These are phyloP conservation scores for Podosphaera xanthii DNA, from an alignment of 2,329 filamentous ascomycete genomes.

Conservation along the genomic window DNA sequence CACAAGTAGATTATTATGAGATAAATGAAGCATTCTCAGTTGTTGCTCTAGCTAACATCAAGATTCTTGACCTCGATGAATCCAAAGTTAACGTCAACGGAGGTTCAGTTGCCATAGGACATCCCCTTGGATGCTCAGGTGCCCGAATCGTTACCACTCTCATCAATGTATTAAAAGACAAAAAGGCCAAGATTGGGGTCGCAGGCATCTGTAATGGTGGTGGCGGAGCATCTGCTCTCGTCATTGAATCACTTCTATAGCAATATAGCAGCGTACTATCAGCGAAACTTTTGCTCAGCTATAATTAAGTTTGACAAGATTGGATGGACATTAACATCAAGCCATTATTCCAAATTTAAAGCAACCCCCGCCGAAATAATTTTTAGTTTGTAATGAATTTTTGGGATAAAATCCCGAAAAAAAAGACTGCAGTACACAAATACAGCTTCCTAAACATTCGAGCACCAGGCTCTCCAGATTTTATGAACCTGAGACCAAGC, in stretches of 20 bases:
- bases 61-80: conserved; percentile 55
- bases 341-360: too few species aligned
- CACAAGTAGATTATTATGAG: conserved; percentile 78
- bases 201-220: conserved; percentile 97
- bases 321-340: too few species aligned
- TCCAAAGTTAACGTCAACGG: conserved; percentile 91
- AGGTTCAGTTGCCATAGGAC: conserved; percentile 84
- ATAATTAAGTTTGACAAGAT: too few species aligned
- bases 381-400: too few species aligned
- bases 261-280: too few species aligned
- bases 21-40: conserved; percentile 99
- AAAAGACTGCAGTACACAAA: too few species aligned
- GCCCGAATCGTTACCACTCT: conserved; percentile 84
- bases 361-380: too few species aligned
- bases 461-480: too few species aligned
- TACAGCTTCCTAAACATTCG: too few species aligned
- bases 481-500: too few species aligned
- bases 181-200: conserved; percentile 80
- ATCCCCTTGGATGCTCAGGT: conserved; percentile 82
- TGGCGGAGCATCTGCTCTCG: conserved; percentile 79
- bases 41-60: conserved; percentile 87
- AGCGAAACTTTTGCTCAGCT: too few species aligned
- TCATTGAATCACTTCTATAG: conserved; percentile 41
- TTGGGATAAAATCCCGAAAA: too few species aligned
- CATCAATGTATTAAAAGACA: conserved; percentile 68